phyloP scores from a whole-genome alignment of 1,284 basidiomycete species.

The Mrakiaceae sp. region DNA sequence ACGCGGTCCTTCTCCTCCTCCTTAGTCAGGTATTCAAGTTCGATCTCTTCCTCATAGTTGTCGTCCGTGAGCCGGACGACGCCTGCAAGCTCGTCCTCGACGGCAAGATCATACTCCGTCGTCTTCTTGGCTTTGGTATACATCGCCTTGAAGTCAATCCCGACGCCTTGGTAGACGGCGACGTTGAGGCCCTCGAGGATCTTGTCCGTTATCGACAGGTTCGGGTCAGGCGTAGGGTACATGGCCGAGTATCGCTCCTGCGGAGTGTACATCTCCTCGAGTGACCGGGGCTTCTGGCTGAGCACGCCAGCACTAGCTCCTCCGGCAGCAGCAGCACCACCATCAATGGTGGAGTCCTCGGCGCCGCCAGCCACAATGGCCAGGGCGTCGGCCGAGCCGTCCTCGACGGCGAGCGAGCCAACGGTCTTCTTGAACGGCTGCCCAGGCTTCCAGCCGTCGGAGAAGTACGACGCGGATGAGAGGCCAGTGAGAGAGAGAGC shows the following conservation, averaged over 20 bases:
- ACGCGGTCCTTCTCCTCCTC: slow-evolving; percentile 19
- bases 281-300: too few relatives aligned
- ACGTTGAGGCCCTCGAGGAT: background rate
- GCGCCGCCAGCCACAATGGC: too few relatives aligned
- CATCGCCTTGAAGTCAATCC: slow-evolving; percentile 9
- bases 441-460: slow-evolving; percentile 61
- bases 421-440: slow-evolving; percentile 29
- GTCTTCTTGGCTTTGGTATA: background rate
- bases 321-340: too few relatives aligned
- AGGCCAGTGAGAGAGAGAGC: too few relatives aligned
- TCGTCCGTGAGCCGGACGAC: slow-evolving; percentile 27
- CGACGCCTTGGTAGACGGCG: slow-evolving; percentile 5
- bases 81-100: slow-evolving; percentile 60
- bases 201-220: too few relatives aligned
- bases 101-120: slow-evolving; percentile 36
- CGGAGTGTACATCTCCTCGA: too few relatives aligned
- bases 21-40: slow-evolving; percentile 16
- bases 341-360: too few relatives aligned
- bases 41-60: slow-evolving; percentile 23
- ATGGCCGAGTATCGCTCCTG: too few relatives aligned
- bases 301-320: too few relatives aligned
- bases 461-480: slow-evolving; percentile 52
- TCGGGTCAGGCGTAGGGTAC: too few relatives aligned
- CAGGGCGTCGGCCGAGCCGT: too few relatives aligned
- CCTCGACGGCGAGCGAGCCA: background rate